Conservation (phyloP, 1,139 yeast species). For the Saccharomyces hybrid region DNA sequence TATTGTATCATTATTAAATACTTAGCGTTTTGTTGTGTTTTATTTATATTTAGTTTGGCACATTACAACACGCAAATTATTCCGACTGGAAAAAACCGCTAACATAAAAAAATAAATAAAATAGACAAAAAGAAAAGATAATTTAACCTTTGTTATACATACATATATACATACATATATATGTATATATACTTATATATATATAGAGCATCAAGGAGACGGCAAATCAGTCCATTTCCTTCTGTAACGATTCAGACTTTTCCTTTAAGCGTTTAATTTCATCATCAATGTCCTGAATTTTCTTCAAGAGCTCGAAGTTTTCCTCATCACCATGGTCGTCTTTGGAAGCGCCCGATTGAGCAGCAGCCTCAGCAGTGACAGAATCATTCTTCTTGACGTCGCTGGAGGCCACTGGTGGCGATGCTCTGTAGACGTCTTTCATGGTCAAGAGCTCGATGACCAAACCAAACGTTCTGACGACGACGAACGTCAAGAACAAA, state of each 20-base stretch:
- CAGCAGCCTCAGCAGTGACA: constrained; percentile 27
- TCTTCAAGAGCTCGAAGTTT: constrained; percentile 40
- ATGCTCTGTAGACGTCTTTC: constrained; percentile 38
- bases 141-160: neutral
- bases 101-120: no score
- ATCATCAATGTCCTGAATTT: constrained; percentile 52
- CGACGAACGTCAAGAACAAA: constrained; percentile 75
- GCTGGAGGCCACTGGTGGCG: constrained; percentile 9
- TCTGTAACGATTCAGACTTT: constrained; percentile 59
- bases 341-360: constrained; percentile 19
- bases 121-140: no score
- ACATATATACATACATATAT: no score
- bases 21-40: no score
- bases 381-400: constrained; percentile 18
- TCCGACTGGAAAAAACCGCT: no score
- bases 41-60: no score
- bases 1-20: neutral
- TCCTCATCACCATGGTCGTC: constrained; percentile 34
- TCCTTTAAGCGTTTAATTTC: constrained; percentile 60
- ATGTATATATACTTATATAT: neutral
- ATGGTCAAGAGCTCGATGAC: constrained; percentile 69
- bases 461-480: constrained; percentile 77
- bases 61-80: no score
- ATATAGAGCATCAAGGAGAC: neutral
- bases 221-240: constrained; percentile 34